A percentile compares a stretch with the other conserved stretches of the same genome.
Conservation (phyloP, 805 yeast species). For the Cephaloascus fragrans region DNA sequence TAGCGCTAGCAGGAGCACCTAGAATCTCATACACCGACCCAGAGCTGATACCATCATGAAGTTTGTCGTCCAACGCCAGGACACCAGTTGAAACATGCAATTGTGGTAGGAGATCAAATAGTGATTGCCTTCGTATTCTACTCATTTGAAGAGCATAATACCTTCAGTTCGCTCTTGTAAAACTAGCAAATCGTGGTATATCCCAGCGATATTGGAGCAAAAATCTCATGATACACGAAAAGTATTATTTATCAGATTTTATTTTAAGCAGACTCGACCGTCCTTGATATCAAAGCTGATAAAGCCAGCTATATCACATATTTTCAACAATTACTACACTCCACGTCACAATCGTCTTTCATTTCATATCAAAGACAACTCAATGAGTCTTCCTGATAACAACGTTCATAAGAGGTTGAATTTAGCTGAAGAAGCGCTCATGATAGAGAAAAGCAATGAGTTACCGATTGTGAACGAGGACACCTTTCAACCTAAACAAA, state of each 20-base stretch:
- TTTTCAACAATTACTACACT: too few relatives aligned
- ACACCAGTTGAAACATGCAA: background rate
- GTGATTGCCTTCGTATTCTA: background rate
- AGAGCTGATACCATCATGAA: background rate
- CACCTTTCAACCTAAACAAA: background rate
- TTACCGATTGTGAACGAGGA: background rate
- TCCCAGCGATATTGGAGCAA: too few relatives aligned
- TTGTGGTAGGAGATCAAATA: background rate
- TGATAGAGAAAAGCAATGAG: background rate
- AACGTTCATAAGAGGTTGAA: background rate
- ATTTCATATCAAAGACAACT: too few relatives aligned
- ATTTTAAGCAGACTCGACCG: too few relatives aligned
- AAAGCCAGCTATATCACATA: too few relatives aligned
- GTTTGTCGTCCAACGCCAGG: background rate
- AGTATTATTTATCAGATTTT: too few relatives aligned
- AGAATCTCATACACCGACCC: background rate
- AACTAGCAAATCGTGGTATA: too few relatives aligned
- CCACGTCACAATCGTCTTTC: too few relatives aligned
- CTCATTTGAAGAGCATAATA: background rate
- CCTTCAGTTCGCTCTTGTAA: too few relatives aligned
- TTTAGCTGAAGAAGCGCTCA: background rate
- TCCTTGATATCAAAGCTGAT: too few relatives aligned
- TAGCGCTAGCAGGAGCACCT: background rate
- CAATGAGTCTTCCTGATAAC: too few relatives aligned
- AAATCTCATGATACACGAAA: too few relatives aligned